Percentiles rank a stretch among this genome's conserved stretches.
Conservation (phyloP, 2,329 filamentous ascomycete genomes). For the Beauveria rudraprayagi region DNA sequence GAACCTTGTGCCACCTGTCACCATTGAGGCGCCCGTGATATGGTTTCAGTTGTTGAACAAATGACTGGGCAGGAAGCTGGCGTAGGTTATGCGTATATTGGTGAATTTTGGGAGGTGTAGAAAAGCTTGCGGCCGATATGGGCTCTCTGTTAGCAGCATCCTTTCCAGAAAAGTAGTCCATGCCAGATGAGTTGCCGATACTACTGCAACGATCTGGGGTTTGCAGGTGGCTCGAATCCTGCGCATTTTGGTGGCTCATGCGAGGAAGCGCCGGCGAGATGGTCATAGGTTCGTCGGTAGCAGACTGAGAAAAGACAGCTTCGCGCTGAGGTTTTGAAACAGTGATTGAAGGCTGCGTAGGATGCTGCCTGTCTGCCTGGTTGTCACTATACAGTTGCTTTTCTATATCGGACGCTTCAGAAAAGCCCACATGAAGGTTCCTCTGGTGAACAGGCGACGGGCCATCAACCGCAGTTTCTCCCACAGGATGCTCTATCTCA, state of each 20-base stretch:
- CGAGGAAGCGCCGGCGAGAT: not conserved
- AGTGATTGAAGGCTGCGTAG: not conserved
- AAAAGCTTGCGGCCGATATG: constrained; percentile 29
- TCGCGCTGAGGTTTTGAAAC: constrained; percentile 4
- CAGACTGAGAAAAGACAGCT: not conserved
- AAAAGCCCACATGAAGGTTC: constrained; percentile 51
- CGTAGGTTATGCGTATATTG: constrained; percentile 66
- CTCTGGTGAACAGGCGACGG: constrained; percentile 15
- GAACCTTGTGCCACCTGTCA: constrained; percentile 74
- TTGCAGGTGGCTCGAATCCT: not conserved
- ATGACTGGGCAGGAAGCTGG: constrained; percentile 60
- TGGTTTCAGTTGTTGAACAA: constrained; percentile 62
- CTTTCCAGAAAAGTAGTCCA: constrained; percentile 20
- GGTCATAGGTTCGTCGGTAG: not conserved
- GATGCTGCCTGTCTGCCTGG: not conserved
- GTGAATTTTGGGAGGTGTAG: constrained; percentile 26
- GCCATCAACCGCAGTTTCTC: constrained; percentile 16
- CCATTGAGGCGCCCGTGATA: constrained; percentile 71
- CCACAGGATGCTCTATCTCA: not conserved
- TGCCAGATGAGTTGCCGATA: constrained; percentile 12
- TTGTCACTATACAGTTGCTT: not conserved
- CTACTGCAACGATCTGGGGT: constrained; percentile 1
- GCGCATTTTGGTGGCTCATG: not conserved
- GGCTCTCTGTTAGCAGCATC: constrained; percentile 35
- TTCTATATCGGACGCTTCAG: constrained; percentile 18